A percentile compares a stretch with the other conserved stretches of the same genome.
Conservation (phyloP, 768 basidiomycete genomes). For the Candolleomyces eurysporus region DNA sequence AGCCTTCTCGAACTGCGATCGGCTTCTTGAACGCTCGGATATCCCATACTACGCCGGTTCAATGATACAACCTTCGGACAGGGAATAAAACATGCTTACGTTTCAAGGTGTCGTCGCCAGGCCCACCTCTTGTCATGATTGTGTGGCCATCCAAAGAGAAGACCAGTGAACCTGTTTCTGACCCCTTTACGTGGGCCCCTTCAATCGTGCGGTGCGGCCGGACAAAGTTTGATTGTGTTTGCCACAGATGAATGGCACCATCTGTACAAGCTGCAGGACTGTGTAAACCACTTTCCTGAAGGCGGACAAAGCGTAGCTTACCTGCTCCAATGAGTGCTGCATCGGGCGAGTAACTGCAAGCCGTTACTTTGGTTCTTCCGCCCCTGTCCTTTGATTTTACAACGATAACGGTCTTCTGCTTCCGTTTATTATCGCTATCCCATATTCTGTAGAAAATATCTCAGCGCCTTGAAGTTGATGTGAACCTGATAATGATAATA, state of each 20-base stretch:
- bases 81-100: constrained; percentile 49
- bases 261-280: constrained; percentile 72
- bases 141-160: constrained; percentile 89
- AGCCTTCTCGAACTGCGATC: constrained; percentile 57
- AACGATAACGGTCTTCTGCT: constrained; percentile 94
- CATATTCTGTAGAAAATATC: constrained; percentile 63
- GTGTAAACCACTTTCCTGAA: constrained; percentile 12
- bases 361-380: constrained; percentile 85
- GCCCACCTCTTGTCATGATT: constrained; percentile 73
- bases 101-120: constrained; percentile 92
- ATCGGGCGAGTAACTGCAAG: constrained; percentile 86
- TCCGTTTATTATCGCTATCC: constrained; percentile 89
- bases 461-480: too few relatives aligned
- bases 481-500: constrained; percentile 22
- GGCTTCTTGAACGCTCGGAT: constrained; percentile 89
- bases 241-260: constrained; percentile 93
- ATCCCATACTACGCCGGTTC: constrained; percentile 78
- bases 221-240: constrained; percentile 88
- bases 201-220: constrained; percentile 86
- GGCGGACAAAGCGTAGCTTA: constrained; percentile 30
- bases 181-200: constrained; percentile 82
- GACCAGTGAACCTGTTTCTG: constrained; percentile 81
- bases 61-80: constrained; percentile 2
- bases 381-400: constrained; percentile 96
- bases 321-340: constrained; percentile 89